A percentile compares a stretch with the other conserved stretches of the same genome.
phyloP scores from a whole-genome alignment of 2,329 filamentous ascomycete species.

The Geosmithia putterillii region DNA sequence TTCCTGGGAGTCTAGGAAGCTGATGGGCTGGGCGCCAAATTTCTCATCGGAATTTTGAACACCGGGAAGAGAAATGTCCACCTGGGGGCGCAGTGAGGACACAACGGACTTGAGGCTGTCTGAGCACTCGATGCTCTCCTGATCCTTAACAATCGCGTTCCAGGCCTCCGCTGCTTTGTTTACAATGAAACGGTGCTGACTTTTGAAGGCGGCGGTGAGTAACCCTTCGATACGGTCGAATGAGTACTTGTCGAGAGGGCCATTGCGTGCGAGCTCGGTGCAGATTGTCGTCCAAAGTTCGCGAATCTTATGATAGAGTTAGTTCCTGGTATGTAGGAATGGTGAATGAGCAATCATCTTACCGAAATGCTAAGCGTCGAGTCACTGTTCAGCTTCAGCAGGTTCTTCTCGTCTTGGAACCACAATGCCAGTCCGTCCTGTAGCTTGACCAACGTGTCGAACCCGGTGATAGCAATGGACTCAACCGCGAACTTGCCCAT shows the following conservation, averaged over 20 bases:
- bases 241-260: conserved; percentile 26
- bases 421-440: conserved; percentile 51
- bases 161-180: conserved; percentile 43
- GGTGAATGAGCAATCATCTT: conserved; percentile 12
- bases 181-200: conserved; percentile 41
- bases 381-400: conserved; percentile 26
- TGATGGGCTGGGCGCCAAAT: conserved; percentile 22
- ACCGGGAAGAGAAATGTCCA: conserved; percentile 33
- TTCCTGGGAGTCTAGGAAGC: conserved; percentile 5
- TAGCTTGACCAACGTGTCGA: conserved; percentile 43
- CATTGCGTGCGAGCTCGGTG: conserved; percentile 19
- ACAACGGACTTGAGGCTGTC: conserved; percentile 49
- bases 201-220: conserved; percentile 43
- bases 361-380: conserved; percentile 29
- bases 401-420: conserved; percentile 44
- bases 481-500: conserved; percentile 38
- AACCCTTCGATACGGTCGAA: conserved; percentile 41
- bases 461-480: conserved; percentile 35
- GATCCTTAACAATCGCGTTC: conserved; percentile 56
- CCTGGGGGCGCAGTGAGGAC: conserved; percentile 41
- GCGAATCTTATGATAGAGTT: conserved; percentile 25
- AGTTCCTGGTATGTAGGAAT: conserved; percentile 6
- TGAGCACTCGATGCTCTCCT: conserved; percentile 51
- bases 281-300: conserved; percentile 38
- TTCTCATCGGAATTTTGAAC: conserved; percentile 23